Conservation (phyloP, 805 yeast species). For the Ogataea nakhonphanomensis region DNA sequence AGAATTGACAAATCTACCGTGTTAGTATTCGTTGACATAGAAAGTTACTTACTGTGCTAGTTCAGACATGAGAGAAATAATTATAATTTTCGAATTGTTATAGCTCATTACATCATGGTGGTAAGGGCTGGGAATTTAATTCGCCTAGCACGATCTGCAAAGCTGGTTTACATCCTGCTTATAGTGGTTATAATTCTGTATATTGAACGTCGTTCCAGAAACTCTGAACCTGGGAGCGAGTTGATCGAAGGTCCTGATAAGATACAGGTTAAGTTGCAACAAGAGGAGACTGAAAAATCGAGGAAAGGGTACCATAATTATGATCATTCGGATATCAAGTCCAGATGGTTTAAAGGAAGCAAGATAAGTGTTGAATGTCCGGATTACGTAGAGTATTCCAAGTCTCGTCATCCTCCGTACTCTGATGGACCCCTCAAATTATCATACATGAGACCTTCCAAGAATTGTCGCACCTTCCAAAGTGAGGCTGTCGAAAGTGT, state of each 20-base stretch:
- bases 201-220: too few relatives aligned
- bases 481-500: conserved; percentile 60
- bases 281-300: background rate
- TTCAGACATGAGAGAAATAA: conserved; percentile 28
- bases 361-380: conserved; percentile 41
- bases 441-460: conserved; percentile 76
- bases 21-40: background rate
- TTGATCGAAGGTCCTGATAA: background rate
- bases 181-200: conserved; percentile 8
- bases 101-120: conserved; percentile 10
- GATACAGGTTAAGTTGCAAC: background rate
- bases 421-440: conserved; percentile 52
- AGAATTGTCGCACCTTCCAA: conserved; percentile 67
- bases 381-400: conserved; percentile 60
- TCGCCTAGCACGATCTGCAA: conserved; percentile 15
- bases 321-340: background rate
- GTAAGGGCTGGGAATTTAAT: conserved; percentile 10
- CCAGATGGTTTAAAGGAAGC: conserved; percentile 24
- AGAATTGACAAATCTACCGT: conserved; percentile 35
- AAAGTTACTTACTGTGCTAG: conserved; percentile 27
- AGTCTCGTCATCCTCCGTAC: conserved; percentile 51
- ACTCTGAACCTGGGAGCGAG: conserved; percentile 3
- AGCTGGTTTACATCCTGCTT: conserved; percentile 14
- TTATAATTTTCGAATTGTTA: background rate
- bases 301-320: background rate